Conservation (phyloP, 129 eudicot species). For the Pulicaria dysenterica region DNA sequence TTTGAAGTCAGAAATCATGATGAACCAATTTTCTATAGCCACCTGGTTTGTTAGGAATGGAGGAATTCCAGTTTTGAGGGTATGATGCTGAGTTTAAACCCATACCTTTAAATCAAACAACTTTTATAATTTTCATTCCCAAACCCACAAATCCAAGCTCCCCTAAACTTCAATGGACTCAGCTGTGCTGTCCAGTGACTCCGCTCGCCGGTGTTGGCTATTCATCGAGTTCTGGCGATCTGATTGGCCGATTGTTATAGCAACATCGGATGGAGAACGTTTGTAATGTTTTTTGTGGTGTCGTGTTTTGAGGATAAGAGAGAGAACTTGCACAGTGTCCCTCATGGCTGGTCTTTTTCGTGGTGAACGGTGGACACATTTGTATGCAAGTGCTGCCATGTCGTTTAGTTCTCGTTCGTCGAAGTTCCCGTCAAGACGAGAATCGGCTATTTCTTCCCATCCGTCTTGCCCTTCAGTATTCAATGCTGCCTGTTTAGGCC, state of each 20-base stretch:
- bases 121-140: too few species aligned
- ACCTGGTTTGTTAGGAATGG: too few species aligned
- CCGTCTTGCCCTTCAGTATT: constrained; percentile 74
- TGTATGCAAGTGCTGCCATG: constrained; percentile 82
- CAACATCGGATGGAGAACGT: constrained; percentile 48
- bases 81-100: not conserved
- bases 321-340: constrained; percentile 68
- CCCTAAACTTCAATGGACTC: constrained; percentile 59
- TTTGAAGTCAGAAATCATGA: constrained; percentile 10
- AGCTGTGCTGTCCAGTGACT: constrained; percentile 68
- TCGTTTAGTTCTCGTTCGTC: constrained; percentile 72
- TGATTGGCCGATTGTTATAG: constrained; percentile 44
- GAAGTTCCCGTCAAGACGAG: constrained; percentile 75
- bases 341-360: constrained; percentile 87
- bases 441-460: constrained; percentile 90
- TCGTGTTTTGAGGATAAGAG: constrained; percentile 56
- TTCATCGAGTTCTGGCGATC: constrained; percentile 43
- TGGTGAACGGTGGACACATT: constrained; percentile 63
- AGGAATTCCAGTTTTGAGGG: not conserved
- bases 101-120: not conserved
- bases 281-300: constrained; percentile 50
- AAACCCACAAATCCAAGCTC: constrained; percentile 4
- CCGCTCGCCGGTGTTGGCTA: constrained; percentile 52
- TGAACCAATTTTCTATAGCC: not conserved
- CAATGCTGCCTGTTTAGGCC: constrained; percentile 69